Conservation (phyloP, 169 alveolate genomes). For the Plasmodium blacklocki region DNA sequence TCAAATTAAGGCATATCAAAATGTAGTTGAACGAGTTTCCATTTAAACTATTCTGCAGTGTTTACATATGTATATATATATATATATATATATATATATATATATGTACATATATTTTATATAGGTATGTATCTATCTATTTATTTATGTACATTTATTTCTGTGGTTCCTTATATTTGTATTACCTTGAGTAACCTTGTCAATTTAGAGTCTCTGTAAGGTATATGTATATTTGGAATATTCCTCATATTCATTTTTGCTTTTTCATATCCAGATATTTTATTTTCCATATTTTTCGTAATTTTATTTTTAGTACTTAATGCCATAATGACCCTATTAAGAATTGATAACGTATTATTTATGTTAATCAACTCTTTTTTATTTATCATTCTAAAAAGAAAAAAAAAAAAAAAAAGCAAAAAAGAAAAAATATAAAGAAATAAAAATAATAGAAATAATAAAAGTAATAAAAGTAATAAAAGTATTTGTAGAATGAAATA, state of each 20-base stretch:
- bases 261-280: conserved; percentile 12
- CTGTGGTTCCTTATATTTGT: conserved; percentile 4
- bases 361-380: conserved; percentile 72
- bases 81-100: not conserved
- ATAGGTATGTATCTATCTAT: not conserved
- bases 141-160: not conserved
- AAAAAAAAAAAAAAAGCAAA: not conserved
- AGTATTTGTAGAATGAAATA: not conserved
- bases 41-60: conserved; percentile 41
- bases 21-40: conserved; percentile 61
- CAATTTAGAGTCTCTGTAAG: conserved; percentile 69
- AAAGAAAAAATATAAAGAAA: not conserved
- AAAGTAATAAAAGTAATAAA: not conserved
- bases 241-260: conserved; percentile 15
- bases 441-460: no score
- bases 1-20: conserved; percentile 55
- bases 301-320: conserved; percentile 58
- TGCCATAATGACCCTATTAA: conserved; percentile 63
- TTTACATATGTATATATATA: not conserved
- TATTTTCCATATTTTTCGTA: conserved; percentile 26
- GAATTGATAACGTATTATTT: conserved; percentile 61
- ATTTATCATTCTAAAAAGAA: conserved; percentile 30
- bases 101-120: not conserved
- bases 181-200: conserved; percentile 65
- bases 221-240: conserved; percentile 34